These are phyloP conservation scores for Globisporangium abappressorium DNA, from an alignment of 352 stramenopile genomes.

Conservation along the genomic window DNA sequence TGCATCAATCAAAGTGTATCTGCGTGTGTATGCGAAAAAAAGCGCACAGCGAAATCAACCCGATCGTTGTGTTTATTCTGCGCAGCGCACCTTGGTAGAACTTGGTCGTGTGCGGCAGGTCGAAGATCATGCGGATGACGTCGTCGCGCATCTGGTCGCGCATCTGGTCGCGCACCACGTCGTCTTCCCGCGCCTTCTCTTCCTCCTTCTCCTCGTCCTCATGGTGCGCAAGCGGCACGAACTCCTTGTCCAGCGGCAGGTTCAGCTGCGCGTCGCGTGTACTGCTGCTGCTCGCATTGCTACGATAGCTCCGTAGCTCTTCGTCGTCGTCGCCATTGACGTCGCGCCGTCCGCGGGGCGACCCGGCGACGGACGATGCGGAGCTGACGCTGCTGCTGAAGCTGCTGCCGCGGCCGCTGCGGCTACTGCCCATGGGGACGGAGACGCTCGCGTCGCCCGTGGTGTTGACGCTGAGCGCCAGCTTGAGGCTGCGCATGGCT, in stretches of 20 bases:
- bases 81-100: constrained; percentile 66
- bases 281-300: constrained; percentile 21
- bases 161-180: constrained; percentile 44
- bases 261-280: constrained; percentile 25
- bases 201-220: constrained; percentile 19
- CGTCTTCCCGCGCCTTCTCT: constrained; percentile 21
- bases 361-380: not conserved
- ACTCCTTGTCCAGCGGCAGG: constrained; percentile 44
- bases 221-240: constrained; percentile 33
- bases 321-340: constrained; percentile 17
- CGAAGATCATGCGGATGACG: constrained; percentile 87
- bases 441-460: constrained; percentile 16
- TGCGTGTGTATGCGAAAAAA: not conserved
- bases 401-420: constrained; percentile 16
- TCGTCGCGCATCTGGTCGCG: constrained; percentile 69
- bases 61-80: not conserved
- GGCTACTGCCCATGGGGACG: not conserved
- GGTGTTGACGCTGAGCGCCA: constrained; percentile 20
- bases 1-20: not conserved
- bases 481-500: constrained; percentile 28
- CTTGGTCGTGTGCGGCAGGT: constrained; percentile 60
- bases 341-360: constrained; percentile 21
- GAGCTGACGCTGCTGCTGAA: constrained; percentile 4
- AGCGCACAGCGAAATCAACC: not conserved
- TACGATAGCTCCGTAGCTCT: constrained; percentile 22